Conservation (phyloP, 805 yeast species). For the Barnettozyma botsteinii region DNA sequence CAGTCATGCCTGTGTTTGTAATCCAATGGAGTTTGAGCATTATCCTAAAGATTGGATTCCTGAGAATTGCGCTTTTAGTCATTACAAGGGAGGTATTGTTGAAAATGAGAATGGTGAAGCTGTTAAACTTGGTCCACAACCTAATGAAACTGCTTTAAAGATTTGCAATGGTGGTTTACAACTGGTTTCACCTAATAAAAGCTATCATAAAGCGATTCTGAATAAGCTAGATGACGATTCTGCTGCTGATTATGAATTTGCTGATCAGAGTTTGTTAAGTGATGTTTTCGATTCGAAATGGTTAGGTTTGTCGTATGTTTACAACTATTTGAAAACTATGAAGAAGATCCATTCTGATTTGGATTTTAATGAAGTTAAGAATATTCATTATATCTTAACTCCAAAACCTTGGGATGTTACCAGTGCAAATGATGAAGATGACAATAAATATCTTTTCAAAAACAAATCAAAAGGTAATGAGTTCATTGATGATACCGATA, state of each 20-base stretch:
- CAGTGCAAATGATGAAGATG: not conserved
- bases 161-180: conserved; percentile 58
- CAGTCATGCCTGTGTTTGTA: conserved; percentile 57
- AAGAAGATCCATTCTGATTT: conserved; percentile 38
- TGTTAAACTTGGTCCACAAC: conserved; percentile 35
- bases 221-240: conserved; percentile 34
- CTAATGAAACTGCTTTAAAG: conserved; percentile 35
- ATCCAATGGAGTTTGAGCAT: conserved; percentile 45
- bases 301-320: conserved; percentile 46
- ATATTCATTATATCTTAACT: conserved; percentile 49
- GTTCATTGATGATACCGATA: conserved; percentile 36
- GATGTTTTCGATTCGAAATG: conserved; percentile 48
- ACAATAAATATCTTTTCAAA: conserved; percentile 15
- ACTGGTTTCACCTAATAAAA: conserved; percentile 39
- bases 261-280: conserved; percentile 51
- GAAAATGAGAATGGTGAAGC: conserved; percentile 6
- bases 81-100: conserved; percentile 26
- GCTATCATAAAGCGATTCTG: conserved; percentile 35
- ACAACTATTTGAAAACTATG: conserved; percentile 53
- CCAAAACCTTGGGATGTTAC: conserved; percentile 57
- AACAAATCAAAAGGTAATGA: conserved; percentile 18
- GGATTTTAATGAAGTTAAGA: conserved; percentile 46
- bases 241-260: conserved; percentile 40
- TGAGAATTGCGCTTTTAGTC: conserved; percentile 46
- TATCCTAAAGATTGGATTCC: conserved; percentile 50